Conservation (phyloP, 2,329 filamentous ascomycete genomes). For the Hysterium pulicare region DNA sequence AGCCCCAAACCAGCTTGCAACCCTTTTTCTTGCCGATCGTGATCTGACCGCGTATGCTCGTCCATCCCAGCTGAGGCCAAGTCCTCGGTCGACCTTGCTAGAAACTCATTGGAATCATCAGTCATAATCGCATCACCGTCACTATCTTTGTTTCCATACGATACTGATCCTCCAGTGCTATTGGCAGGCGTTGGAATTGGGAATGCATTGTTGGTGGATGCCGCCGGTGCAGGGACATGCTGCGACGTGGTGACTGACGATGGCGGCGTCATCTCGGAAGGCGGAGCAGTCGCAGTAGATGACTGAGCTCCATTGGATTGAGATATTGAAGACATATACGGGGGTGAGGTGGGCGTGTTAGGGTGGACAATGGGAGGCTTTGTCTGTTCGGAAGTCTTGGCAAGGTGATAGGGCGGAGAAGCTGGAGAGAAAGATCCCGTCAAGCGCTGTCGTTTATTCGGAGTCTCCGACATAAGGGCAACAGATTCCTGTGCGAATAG, state of each 20-base stretch:
- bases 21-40: constrained; percentile 42
- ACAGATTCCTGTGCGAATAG: constrained; percentile 3
- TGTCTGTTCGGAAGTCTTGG: constrained; percentile 37
- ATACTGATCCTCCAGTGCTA: constrained; percentile 29
- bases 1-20: constrained; percentile 19
- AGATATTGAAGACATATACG: constrained; percentile 47
- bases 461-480: constrained; percentile 15
- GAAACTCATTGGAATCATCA: constrained; percentile 18
- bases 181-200: constrained; percentile 39
- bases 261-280: constrained; percentile 39
- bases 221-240: constrained; percentile 31
- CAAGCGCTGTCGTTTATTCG: constrained; percentile 38
- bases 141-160: constrained; percentile 34
- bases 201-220: constrained; percentile 26
- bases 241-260: constrained; percentile 40
- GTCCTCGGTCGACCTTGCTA: constrained; percentile 16
- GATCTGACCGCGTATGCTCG: constrained; percentile 43
- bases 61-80: constrained; percentile 22
- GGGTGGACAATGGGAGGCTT: constrained; percentile 41
- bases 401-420: constrained; percentile 41
- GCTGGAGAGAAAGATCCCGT: constrained; percentile 45
- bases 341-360: constrained; percentile 48
- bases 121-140: constrained; percentile 44
- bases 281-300: constrained; percentile 22
- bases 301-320: constrained; percentile 36